phyloP scores from a whole-genome alignment of 2,329 filamentous ascomycete species.

The Diplodia intermedia region DNA sequence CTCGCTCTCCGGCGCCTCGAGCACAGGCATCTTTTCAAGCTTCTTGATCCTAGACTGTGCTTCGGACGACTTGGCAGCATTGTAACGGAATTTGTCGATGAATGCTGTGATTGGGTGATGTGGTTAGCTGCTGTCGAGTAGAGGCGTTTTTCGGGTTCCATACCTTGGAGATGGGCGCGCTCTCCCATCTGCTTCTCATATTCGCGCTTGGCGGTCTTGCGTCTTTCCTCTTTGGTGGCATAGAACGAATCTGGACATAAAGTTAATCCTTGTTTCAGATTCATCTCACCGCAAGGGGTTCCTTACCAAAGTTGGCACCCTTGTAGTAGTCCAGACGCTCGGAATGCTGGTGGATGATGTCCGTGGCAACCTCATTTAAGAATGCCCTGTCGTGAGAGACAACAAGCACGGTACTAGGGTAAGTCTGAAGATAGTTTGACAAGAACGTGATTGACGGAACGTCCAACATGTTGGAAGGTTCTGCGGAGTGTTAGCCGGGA shows the following conservation, averaged over 20 bases:
- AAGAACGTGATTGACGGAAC: constrained; percentile 99
- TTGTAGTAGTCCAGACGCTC: constrained; percentile 98
- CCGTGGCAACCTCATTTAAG: constrained; percentile 97
- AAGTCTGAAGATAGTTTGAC: constrained; percentile 90
- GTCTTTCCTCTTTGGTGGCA: constrained; percentile 93
- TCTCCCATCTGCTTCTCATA: constrained; percentile 98
- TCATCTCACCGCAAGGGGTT: constrained; percentile 19
- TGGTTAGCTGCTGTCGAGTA: constrained; percentile 10
- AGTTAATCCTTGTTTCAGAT: constrained; percentile 32
- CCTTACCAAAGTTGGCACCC: constrained; percentile 81
- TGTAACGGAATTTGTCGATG: constrained; percentile 99
- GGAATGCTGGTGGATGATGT: constrained; percentile 98
- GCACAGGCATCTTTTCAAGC: constrained; percentile 91
- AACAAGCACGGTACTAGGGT: constrained; percentile 93
- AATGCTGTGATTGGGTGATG: constrained; percentile 63
- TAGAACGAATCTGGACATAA: constrained; percentile 78
- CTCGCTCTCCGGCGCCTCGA: constrained; percentile 88
- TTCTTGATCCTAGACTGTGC: constrained; percentile 99
- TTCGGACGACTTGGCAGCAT: constrained; percentile 97
- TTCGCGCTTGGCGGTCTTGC: constrained; percentile 94
- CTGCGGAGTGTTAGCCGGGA: constrained; percentile 48
- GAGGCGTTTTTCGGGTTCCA: constrained; percentile 32
- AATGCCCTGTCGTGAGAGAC: constrained; percentile 99
- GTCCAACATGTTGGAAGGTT: constrained; percentile 99
- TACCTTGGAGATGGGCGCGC: constrained; percentile 83